These are phyloP conservation scores for Quercus parvula DNA, from an alignment of 306 rosid genomes.

Conservation along the genomic window DNA sequence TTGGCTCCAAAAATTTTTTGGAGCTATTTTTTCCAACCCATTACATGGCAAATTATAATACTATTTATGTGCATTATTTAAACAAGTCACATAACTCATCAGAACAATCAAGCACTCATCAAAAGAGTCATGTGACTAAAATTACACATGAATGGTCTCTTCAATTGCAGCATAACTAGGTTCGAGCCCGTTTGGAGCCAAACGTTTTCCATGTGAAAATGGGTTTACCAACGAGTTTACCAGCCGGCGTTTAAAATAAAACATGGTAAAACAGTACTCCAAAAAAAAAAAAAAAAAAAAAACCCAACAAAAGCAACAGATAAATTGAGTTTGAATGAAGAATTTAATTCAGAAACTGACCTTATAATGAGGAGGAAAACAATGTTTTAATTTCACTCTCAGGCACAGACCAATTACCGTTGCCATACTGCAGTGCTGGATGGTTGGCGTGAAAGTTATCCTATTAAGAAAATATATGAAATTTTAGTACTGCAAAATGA, in stretches of 20 bases:
- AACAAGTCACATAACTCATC: too few species aligned
- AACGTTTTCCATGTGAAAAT: too few species aligned
- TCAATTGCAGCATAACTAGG: neutral
- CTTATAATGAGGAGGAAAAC: constrained; percentile 89
- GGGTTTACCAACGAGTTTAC: neutral
- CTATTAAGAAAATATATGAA: constrained; percentile 25
- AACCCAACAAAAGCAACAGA: neutral
- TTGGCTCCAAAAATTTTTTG: too few species aligned
- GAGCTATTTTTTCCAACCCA: too few species aligned
- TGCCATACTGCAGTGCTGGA: constrained; percentile 97
- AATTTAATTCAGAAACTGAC: constrained; percentile 28
- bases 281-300: neutral
- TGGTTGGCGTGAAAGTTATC: constrained; percentile 95
- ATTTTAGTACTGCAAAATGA: neutral
- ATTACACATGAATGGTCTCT: too few species aligned
- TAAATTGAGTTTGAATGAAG: neutral
- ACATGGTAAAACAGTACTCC: neutral
- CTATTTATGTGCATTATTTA: too few species aligned
- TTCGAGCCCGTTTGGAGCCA: too few species aligned
- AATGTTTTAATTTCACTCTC: constrained; percentile 78
- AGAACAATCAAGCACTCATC: too few species aligned
- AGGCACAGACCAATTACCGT: constrained; percentile 94
- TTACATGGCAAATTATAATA: too few species aligned
- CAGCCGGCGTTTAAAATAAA: neutral
- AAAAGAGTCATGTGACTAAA: too few species aligned